Evolutionary conservation across 148 eudicot genomes (phyloP).

Genomic region (Oxyria digyna): DNA sequence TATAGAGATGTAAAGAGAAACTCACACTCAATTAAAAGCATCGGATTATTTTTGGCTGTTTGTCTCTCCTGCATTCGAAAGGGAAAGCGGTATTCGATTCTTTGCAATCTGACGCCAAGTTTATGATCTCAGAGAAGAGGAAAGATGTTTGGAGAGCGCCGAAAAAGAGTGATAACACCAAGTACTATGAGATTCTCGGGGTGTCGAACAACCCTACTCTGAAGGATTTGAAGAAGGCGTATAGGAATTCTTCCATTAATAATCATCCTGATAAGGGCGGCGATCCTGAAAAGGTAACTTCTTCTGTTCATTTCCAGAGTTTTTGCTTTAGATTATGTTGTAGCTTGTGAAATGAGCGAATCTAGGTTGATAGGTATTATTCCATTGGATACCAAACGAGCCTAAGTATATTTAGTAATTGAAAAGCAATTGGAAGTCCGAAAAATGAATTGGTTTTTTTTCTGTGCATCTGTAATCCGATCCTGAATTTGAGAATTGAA

Average conservation of each 20-base stretch:
- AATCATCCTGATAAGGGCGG: slow-evolving; percentile 48
- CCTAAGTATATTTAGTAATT: too few relatives aligned
- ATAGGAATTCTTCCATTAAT: slow-evolving; percentile 35
- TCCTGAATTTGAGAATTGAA: too few relatives aligned
- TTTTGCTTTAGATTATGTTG: background rate
- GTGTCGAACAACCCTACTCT: slow-evolving; percentile 29
- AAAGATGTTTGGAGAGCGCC: slow-evolving; percentile 40
- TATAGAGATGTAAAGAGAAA: background rate
- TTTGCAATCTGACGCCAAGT: background rate
- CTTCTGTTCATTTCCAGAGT: background rate
- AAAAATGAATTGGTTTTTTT: background rate
- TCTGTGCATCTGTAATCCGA: background rate
- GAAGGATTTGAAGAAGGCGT: slow-evolving; percentile 44
- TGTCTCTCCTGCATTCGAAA: background rate
- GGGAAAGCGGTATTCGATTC: background rate
- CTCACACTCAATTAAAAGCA: background rate
- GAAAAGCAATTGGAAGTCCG: too few relatives aligned
- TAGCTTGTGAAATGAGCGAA: background rate
- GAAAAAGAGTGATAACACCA: slow-evolving; percentile 32
- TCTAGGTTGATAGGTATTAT: background rate
- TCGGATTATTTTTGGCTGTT: background rate
- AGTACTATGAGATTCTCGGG: slow-evolving; percentile 40
- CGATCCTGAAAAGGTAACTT: slow-evolving; percentile 39
- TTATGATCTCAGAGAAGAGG: background rate
- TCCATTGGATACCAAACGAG: background rate